Base-by-base conservation (phyloP, 768 basidiomycete genomes). In the Mycena polygramma region DNA sequence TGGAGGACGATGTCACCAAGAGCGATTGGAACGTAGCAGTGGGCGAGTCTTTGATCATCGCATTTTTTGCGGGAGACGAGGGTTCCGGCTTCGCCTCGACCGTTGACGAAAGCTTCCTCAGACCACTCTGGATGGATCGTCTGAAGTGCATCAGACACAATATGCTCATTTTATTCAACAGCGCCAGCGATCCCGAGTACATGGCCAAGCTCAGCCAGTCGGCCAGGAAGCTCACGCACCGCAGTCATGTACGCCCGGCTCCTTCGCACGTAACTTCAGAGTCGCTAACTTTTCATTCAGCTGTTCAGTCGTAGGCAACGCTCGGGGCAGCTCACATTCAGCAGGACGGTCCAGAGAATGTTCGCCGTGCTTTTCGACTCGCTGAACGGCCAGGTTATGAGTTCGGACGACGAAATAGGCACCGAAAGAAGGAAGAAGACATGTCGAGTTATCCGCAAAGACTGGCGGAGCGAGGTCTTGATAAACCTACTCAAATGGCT, bases 401-500 rank as follows among this genome's bases (percentile, higher is more conserved):
- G 57, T 43, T 41, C 57, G 57, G 57, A 57, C 57, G 57, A 57
- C 1, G 57, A 57, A 30, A 37, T 57, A 22, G 57, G 57, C 4
- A 0, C 7, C n/a, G 6, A 57, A 19, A 39, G 36, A 20, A 39
- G 57, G 39, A 57, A 24, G 43, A 57, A 57, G 15, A 57, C 39
- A 37, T 57, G 57, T 39, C 36, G 37, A 7, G 57, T 57, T 24
- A 43, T 57, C 36, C 57, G 57, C 39, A 57, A 57, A 39, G 57
- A 57, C n/a, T 57, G 57, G 57, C 57, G 57, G 37, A 7, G 22
- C 39, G 15, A 39, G 3, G 37, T 57, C 9, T 8, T 57, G 19
- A 57, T 57, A 41, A 57, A 57, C 39, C 39, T 57, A 11, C 57
- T 57, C 19, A 57, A 57, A 24, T 57, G 57, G 57, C 37, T 57